phyloP scores from a whole-genome alignment of 2,329 filamentous ascomycete species.

The Fusarium drepaniforme region DNA sequence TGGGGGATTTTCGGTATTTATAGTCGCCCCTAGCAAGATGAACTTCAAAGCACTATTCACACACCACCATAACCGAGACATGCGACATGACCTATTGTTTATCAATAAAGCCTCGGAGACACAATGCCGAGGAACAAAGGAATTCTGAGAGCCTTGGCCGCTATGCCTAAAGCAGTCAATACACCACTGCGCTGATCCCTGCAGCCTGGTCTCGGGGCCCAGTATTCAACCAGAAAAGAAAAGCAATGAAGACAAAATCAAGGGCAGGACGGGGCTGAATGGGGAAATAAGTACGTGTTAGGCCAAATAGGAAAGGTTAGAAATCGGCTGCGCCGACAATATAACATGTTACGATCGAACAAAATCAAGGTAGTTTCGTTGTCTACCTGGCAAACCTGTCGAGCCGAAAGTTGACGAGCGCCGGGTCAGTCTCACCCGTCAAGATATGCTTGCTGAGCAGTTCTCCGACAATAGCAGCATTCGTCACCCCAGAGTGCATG shows the following conservation, averaged over 20 bases:
- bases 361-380: not conserved
- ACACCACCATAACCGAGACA: not conserved
- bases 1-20: not conserved
- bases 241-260: no score
- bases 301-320: no score
- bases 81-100: not conserved
- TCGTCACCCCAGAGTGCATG: conserved; percentile 35
- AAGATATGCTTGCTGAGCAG: conserved; percentile 19
- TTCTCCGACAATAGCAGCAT: conserved; percentile 31
- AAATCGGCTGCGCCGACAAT: no score
- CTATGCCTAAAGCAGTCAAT: not conserved
- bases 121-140: not conserved
- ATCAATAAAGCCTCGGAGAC: not conserved
- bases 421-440: not conserved
- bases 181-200: not conserved
- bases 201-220: not conserved
- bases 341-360: no score
- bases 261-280: no score
- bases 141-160: not conserved
- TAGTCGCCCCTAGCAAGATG: not conserved
- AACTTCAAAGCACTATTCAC: not conserved
- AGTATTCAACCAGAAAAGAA: no score
- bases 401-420: not conserved
- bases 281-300: no score
- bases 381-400: not conserved